Evolutionary conservation across 2,329 filamentous ascomycete genomes (phyloP).

Genomic region (Raffaelea arxii): DNA sequence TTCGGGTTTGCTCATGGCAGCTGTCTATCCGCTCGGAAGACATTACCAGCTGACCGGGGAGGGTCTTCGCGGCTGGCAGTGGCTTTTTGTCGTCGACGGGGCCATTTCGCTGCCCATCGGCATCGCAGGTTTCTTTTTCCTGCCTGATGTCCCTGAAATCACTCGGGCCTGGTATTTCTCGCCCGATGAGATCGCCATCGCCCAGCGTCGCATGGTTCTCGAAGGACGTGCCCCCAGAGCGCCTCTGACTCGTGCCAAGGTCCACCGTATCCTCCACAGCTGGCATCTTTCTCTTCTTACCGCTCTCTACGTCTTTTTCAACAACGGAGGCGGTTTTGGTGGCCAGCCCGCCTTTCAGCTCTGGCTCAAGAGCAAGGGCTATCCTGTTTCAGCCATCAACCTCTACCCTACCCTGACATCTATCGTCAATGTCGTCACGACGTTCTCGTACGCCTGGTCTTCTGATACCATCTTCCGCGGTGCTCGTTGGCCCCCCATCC

Average conservation of each 20-base stretch:
- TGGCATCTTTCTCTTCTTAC: conserved; percentile 57
- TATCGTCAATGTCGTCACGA: conserved; percentile 45
- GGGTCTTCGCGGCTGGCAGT: conserved; percentile 42
- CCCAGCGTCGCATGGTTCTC: conserved; percentile 29
- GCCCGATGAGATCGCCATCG: conserved; percentile 26
- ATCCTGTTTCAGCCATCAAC: conserved; percentile 33
- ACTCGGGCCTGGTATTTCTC: conserved; percentile 27
- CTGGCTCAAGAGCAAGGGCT: conserved; percentile 35
- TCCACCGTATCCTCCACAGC: conserved; percentile 50
- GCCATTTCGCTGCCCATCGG: conserved; percentile 47
- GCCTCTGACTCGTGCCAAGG: conserved; percentile 33
- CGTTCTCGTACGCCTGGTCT: conserved; percentile 55
- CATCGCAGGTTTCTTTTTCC: conserved; percentile 38
- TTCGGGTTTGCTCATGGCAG: conserved; percentile 46
- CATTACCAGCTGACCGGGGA: conserved; percentile 14
- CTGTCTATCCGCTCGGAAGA: conserved; percentile 42
- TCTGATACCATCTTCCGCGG: conserved; percentile 52
- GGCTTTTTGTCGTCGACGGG: conserved; percentile 49
- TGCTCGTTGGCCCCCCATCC: conserved; percentile 52
- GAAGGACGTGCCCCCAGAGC: conserved; percentile 34
- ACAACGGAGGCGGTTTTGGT: conserved; percentile 37
- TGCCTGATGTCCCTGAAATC: conserved; percentile 30
- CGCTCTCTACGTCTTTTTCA: conserved; percentile 53
- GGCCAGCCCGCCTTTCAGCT: conserved; percentile 45
- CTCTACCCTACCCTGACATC: conserved; percentile 50